These are phyloP conservation scores for Murraya koenigii DNA, from an alignment of 345 rosid species.

Conservation along the genomic window DNA sequence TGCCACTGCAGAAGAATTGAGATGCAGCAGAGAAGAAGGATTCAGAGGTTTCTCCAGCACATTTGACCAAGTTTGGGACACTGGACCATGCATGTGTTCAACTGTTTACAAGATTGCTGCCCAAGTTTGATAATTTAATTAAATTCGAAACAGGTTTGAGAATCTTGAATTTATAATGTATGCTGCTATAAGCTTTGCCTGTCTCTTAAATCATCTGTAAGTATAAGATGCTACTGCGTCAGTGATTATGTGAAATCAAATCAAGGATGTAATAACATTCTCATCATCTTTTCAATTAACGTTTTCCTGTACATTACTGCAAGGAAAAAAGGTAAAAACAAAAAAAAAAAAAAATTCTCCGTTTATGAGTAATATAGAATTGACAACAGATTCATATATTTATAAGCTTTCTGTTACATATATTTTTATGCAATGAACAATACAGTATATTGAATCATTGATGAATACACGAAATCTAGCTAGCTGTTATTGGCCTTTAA, in stretches of 20 bases:
- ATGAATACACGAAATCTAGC: not conserved
- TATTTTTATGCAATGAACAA: not conserved
- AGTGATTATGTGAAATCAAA: too few relatives aligned
- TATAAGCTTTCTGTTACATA: not conserved
- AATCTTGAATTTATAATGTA: not conserved
- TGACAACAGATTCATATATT: not conserved
- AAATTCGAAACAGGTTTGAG: not conserved
- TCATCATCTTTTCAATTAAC: too few relatives aligned
- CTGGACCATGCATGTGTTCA: not conserved
- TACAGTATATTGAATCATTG: not conserved
- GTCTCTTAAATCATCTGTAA: not conserved
- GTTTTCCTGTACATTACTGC: too few relatives aligned
- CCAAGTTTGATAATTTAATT: not conserved
- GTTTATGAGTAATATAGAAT: too few relatives aligned
- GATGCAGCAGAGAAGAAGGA: slow-evolving; percentile 4
- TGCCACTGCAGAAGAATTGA: not conserved
- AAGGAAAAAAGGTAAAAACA: too few relatives aligned
- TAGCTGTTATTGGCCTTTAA: not conserved
- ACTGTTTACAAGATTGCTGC: not conserved
- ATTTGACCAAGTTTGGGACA: not conserved
- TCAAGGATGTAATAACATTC: too few relatives aligned
- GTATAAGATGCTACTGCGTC: not conserved
- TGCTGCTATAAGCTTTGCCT: not conserved
- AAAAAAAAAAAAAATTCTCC: too few relatives aligned
- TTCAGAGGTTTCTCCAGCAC: not conserved